Evolutionary conservation across 306 rosid species (phyloP), one percentile per base, ranked within the genome.

Genomic region (Fragaria nilgerrensis): DNA sequence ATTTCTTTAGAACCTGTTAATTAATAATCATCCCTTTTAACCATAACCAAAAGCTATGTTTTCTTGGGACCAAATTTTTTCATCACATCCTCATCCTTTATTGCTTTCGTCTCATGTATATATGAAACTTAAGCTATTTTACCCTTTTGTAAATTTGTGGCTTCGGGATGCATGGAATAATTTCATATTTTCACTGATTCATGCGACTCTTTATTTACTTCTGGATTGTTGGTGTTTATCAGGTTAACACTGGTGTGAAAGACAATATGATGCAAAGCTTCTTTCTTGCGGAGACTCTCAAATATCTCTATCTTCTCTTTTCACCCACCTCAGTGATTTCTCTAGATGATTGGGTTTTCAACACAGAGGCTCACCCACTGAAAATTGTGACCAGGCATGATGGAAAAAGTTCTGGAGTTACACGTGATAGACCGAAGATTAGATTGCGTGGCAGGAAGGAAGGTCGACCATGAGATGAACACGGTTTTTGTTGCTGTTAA

Each of bases 251-350:
- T 29, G 99, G 99, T n/a, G 90, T 85, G 53, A 96, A 96, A 62
- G 99, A 96, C 90, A 86, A 96, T 68, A 92, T 78, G 98, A 92
- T 96, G 99, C 99, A 96, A 78, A 96, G 92, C 83, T 96, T 96
- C 85, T 96, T 96, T 85, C 98, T 96, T 2, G 97, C 99, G 0
- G 99, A 96, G 94, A 92, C 99, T 8, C 91, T 96, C 72, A 96
- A 96, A 73, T 96, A 96, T 84, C 85, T 96, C 23, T 96, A 91
- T 81, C 98, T 96, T 80, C 97, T 96, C n/a, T 92, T 96, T 75
- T 88, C 99, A 44, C 99, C 98, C 69, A 20, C 97, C 66, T 92
- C 99, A 0, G 96, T 91, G 63, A 96, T 96, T 75, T 72, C 99
- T 7, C 86, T 92, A 62, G 99, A 96, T 56, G 89, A 96, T 77